Base-by-base conservation (phyloP, 768 basidiomycete genomes). In the Rhizopogon roseolus region DNA sequence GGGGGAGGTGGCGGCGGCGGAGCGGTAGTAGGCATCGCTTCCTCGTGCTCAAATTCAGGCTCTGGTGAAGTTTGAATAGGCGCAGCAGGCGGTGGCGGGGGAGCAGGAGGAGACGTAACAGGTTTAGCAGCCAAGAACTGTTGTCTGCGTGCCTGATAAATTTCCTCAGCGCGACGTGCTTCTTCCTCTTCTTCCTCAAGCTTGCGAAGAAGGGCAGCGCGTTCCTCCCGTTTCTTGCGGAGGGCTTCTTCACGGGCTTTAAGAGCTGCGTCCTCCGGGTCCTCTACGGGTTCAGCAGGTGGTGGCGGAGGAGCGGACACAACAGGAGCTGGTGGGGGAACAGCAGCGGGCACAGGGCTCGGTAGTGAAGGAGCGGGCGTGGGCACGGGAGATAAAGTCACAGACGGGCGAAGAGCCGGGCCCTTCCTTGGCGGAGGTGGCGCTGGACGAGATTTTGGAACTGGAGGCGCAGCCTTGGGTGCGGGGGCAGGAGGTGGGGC, bases 201-300 rank as follows among this genome's bases (percentile, higher is more conserved):
- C 60, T 82, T 78, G 48, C 87, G 82, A 17, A 94, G 69, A 46
- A 86, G 75, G 43, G 79, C 87, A 16, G 76, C 77, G 1, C 90
- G 81, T n/a, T 80, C 91, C 60, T 87, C 87, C 3, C 82, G 80
- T 56, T 84, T 84, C 66, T 86, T 88, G 48, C 76, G 76, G n/a
- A 93, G 62, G 3, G 79, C 80, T 55, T 80, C 88, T 65, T 93
- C 88, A 11, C 87, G 80, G 11, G 76, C 81, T 51, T 78, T 79
- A 9, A 97, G 65, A 14, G 72, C 76, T 41, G 79, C 82, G 56
- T 97, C 95, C 65, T 93, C 92, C 0, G 83, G 83, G 59, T 96
- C 93, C 41, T 85, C 76, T 54, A 77, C 71, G 2, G 78, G 80
- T 19, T 54, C 73, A 5, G 65, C 64, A 28, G 64, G 52, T 32